phyloP scores from a whole-genome alignment of 257 asterid genomes.

The Jasminum sambac region DNA sequence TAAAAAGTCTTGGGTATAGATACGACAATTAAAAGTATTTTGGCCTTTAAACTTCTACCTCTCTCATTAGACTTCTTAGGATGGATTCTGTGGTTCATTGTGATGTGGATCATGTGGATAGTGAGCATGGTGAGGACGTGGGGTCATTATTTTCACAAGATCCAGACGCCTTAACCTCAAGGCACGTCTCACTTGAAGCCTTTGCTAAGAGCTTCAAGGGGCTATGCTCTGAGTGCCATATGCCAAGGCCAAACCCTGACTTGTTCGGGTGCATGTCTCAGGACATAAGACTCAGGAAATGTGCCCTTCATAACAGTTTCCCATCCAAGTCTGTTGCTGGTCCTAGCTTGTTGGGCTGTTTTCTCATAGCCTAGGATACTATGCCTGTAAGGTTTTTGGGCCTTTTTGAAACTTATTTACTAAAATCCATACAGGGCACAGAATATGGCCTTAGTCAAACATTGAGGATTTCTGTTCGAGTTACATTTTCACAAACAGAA shows the following conservation, averaged over 20 bases:
- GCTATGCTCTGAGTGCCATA: background rate
- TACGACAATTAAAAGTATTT: background rate
- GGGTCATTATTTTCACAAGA: background rate
- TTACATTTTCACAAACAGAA: background rate
- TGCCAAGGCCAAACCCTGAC: background rate
- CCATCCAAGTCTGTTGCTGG: background rate
- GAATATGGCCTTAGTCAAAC: background rate
- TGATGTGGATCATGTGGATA: background rate
- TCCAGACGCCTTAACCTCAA: background rate
- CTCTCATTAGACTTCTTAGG: background rate
- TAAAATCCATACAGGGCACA: background rate
- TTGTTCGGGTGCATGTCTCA: background rate
- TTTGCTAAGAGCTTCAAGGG: conserved; percentile 1
- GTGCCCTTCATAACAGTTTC: background rate
- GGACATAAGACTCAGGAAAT: background rate
- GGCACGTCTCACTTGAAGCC: background rate
- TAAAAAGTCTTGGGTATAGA: background rate
- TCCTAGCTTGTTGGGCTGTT: background rate
- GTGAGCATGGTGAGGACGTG: background rate
- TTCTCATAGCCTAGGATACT: background rate
- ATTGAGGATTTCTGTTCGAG: background rate
- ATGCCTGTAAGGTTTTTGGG: background rate
- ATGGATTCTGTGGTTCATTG: background rate
- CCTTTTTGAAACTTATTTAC: background rate
- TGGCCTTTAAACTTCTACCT: background rate